Evolutionary conservation across 306 rosid species (phyloP).

Genomic region (Hippophae rhamnoides): DNA sequence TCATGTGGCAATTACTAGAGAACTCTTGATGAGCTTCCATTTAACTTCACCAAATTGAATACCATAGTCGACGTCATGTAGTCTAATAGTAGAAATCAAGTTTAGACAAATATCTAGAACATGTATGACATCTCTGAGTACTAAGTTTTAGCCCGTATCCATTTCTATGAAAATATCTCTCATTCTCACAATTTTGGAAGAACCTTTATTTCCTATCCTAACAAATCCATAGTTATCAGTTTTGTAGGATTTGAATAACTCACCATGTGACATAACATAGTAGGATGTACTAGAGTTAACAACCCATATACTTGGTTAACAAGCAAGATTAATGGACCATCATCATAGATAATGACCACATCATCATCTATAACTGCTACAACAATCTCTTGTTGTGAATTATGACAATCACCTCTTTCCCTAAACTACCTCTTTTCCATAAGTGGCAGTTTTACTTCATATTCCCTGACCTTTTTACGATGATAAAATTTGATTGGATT

Average conservation of each 20-base stretch:
- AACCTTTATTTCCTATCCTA: slow-evolving; percentile 4
- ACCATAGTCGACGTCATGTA: background rate
- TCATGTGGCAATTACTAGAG: too few relatives aligned
- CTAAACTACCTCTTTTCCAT: background rate
- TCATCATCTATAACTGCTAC: slow-evolving; percentile 10
- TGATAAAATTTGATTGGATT: background rate
- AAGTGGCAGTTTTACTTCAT: background rate
- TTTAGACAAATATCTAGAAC: slow-evolving; percentile 4
- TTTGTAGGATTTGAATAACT: slow-evolving; percentile 8
- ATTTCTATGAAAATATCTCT: slow-evolving; percentile 7
- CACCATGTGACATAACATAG: background rate
- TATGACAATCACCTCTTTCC: background rate
- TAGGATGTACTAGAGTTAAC: background rate
- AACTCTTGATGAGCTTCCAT: too few relatives aligned
- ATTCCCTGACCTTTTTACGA: background rate
- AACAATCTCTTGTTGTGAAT: too few relatives aligned
- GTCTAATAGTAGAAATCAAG: background rate
- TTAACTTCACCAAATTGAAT: too few relatives aligned
- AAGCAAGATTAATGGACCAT: slow-evolving; percentile 13
- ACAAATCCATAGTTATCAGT: background rate
- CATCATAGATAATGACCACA: too few relatives aligned
- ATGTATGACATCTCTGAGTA: slow-evolving; percentile 14
- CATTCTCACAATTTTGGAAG: slow-evolving; percentile 3
- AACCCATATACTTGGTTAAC: slow-evolving; percentile 12
- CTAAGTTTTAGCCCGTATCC: too few relatives aligned